Evolutionary conservation across 495 filamentous ascomycete species (phyloP).

Genomic region (Glonium stellatum): DNA sequence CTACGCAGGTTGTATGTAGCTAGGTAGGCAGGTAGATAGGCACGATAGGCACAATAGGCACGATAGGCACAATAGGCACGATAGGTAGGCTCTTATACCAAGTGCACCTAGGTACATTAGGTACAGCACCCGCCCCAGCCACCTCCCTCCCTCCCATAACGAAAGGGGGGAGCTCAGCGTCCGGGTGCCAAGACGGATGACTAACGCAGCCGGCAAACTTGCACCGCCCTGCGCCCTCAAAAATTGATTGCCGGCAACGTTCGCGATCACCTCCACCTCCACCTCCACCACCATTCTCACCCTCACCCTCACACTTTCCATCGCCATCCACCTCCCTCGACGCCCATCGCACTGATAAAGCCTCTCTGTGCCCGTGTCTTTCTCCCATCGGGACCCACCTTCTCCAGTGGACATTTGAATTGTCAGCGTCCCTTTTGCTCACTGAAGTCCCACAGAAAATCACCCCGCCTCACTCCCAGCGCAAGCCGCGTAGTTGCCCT

Average conservation of each 20-base stretch:
- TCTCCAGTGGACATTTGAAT: background rate
- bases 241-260: background rate
- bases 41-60: no score
- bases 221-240: no score
- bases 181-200: background rate
- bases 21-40: no score
- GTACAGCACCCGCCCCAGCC: no score
- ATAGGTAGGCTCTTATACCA: no score
- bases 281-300: background rate
- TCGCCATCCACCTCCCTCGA: background rate
- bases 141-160: no score
- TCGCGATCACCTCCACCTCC: background rate
- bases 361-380: background rate
- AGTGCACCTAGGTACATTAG: no score
- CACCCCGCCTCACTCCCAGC: conserved; percentile 1
- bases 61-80: no score
- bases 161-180: no score
- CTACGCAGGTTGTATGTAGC: no score
- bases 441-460: background rate
- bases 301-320: background rate
- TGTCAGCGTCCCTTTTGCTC: background rate
- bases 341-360: background rate
- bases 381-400: background rate
- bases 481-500: conserved; percentile 2
- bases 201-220: background rate